Percentiles rank a stretch among this genome's conserved stretches.
Conservation (phyloP, 2,329 filamentous ascomycete genomes). For the Monilinia vaccinii-corymbosi region DNA sequence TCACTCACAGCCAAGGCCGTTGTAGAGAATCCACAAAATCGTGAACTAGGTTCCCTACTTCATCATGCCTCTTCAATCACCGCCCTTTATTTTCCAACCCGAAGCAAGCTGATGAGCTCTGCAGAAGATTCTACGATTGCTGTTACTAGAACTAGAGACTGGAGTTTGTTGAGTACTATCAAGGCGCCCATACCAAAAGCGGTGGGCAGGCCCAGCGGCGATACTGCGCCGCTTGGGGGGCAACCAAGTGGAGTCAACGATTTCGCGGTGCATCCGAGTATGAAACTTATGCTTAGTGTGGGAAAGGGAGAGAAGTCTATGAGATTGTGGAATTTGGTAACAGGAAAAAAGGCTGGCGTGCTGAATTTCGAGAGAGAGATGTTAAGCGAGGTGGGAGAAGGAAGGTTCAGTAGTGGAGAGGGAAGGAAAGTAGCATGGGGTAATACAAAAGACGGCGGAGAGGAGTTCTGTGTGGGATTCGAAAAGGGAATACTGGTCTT, state of each 20-base stretch:
- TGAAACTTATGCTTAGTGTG: slow-evolving; percentile 94
- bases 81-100: slow-evolving; percentile 69
- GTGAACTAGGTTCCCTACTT: slow-evolving; percentile 76
- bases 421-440: slow-evolving; percentile 79
- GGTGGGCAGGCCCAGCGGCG: slow-evolving; percentile 73
- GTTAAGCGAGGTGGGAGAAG: slow-evolving; percentile 67
- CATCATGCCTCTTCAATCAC: slow-evolving; percentile 83
- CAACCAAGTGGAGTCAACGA: slow-evolving; percentile 85
- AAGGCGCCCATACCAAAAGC: slow-evolving; percentile 80
- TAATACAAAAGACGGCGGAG: slow-evolving; percentile 51
- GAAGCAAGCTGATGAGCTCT: slow-evolving; percentile 78
- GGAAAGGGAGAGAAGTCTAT: slow-evolving; percentile 84
- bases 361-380: slow-evolving; percentile 72
- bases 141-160: slow-evolving; percentile 79
- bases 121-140: slow-evolving; percentile 88
- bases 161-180: slow-evolving; percentile 78
- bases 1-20: slow-evolving; percentile 64
- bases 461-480: slow-evolving; percentile 84
- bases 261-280: slow-evolving; percentile 90
- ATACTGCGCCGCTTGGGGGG: slow-evolving; percentile 75
- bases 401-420: slow-evolving; percentile 69
- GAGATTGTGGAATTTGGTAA: slow-evolving; percentile 93
- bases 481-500: slow-evolving; percentile 80
- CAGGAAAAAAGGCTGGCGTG: slow-evolving; percentile 89
- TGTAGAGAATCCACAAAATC: slow-evolving; percentile 76